Conservation (phyloP, 179 eudicot genomes). For the Silene noctiflora region DNA sequence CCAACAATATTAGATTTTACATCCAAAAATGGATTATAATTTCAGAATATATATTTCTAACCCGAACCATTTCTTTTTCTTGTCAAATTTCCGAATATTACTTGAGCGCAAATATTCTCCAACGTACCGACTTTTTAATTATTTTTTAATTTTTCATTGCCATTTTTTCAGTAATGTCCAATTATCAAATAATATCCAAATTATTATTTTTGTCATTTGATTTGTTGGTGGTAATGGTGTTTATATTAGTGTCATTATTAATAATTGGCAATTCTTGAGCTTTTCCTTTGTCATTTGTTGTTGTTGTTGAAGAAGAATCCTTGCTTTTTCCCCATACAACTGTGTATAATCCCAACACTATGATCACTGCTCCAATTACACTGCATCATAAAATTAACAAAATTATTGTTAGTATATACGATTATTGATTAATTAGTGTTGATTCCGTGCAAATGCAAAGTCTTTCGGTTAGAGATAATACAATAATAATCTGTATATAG, state of each 20-base stretch:
- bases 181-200: slow-evolving; percentile 16
- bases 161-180: not conserved
- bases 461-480: too few relatives aligned
- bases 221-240: slow-evolving; percentile 12
- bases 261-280: slow-evolving; percentile 49
- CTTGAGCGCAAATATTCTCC: slow-evolving; percentile 11
- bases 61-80: not conserved
- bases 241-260: slow-evolving; percentile 6
- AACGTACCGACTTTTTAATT: not conserved
- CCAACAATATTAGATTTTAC: not conserved
- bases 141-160: not conserved
- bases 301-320: slow-evolving; percentile 14
- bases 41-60: not conserved
- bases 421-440: too few relatives aligned
- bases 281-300: slow-evolving; percentile 28
- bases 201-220: not conserved
- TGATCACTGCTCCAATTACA: slow-evolving; percentile 39
- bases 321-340: slow-evolving; percentile 52
- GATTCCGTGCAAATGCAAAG: too few relatives aligned
- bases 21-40: not conserved
- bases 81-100: too few relatives aligned
- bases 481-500: too few relatives aligned
- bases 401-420: too few relatives aligned
- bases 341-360: slow-evolving; percentile 38
- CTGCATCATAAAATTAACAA: slow-evolving; percentile 23